Percentiles rank a stretch among this genome's conserved stretches.
phyloP scores from a whole-genome alignment of 371 early-diverging fungal species.

The Apophysomyces variabilis region DNA sequence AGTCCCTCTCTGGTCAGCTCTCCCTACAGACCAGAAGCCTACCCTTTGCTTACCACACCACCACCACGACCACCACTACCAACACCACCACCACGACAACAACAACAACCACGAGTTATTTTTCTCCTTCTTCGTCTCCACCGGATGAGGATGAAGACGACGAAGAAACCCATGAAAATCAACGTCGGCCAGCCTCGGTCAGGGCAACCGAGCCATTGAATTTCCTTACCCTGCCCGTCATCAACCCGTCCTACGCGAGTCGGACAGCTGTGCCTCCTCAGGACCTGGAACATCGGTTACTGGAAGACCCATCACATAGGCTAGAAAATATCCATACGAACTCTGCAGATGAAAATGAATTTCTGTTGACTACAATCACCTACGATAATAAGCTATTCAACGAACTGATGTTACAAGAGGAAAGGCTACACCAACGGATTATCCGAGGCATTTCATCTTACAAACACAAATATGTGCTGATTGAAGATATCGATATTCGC shows the following conservation, averaged over 20 bases:
- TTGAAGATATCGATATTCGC: conserved; percentile 54
- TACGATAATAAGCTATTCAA: conserved; percentile 29
- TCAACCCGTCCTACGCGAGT: not conserved
- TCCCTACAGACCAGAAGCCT: conserved; percentile 22
- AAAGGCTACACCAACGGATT: conserved; percentile 40
- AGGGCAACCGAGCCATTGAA: conserved; percentile 5
- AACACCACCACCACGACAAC: not conserved
- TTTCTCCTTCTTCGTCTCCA: conserved; percentile 13
- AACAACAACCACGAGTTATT: conserved; percentile 2
- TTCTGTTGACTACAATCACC: conserved; percentile 16
- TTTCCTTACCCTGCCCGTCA: not conserved
- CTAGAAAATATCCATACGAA: not conserved
- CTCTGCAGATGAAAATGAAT: conserved; percentile 13
- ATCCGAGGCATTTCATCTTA: conserved; percentile 47
- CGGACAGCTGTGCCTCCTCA: not conserved
- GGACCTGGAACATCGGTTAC: not conserved
- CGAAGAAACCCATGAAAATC: conserved; percentile 13
- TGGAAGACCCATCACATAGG: not conserved
- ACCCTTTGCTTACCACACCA: conserved; percentile 12
- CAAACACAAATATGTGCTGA: conserved; percentile 50
- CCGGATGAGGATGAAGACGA: conserved; percentile 18
- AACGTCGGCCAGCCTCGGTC: conserved; percentile 5
- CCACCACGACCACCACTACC: conserved; percentile 10
- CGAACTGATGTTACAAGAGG: conserved; percentile 33
- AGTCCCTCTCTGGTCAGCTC: conserved; percentile 33